Base-by-base conservation (phyloP, 1,284 basidiomycete genomes). In the Boletus calvinii region DNA sequence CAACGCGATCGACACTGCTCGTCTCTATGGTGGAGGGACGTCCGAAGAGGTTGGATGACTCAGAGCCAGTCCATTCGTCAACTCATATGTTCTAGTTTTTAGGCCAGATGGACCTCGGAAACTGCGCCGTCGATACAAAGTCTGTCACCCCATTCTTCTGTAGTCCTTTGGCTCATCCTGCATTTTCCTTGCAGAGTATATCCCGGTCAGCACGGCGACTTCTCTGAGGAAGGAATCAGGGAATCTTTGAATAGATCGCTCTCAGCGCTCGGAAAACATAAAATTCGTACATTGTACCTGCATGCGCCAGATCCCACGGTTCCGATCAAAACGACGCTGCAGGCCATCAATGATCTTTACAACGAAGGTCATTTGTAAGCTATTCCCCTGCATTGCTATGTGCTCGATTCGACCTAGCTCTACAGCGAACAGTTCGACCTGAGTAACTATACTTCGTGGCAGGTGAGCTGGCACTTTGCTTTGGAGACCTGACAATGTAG, bases 401-500 rank as follows among this genome's bases (percentile, higher is more conserved):
- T 34, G 30, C 36, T 24, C 15, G 17, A 35, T 67, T 50, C 71
- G 72, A 69, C 8, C 24, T 17, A 24, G 7, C 8, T 30, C 40
- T 36, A 35, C 24, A 75, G 73, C 48, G 69, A 76, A 50, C 68
- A 69, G 6, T 72, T 79, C 45, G 75, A 77, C 2, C 51, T 77
- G 50, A 74, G 72, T 50, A 79, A 78, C 54, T 77, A 68, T 52
- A 61, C 66, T 13, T 63, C 74, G 6, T 79, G 72, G 71, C 73
- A 77, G 63, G 75, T 74, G 47, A 34, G 52, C 8, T 12, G 38
- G 8, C 13, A 2, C 10, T 12, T 37, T 30, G 29, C 8, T 37
- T 40, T n/a, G 2, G 24, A 30, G 36, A 34, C 22, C 13, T 39
- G 11, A 30, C 18, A 13, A 34, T 9, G 11, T 7, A 43, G 17